Conservation (phyloP, 1,284 basidiomycete species). For the Leucoagaricus sp. region DNA sequence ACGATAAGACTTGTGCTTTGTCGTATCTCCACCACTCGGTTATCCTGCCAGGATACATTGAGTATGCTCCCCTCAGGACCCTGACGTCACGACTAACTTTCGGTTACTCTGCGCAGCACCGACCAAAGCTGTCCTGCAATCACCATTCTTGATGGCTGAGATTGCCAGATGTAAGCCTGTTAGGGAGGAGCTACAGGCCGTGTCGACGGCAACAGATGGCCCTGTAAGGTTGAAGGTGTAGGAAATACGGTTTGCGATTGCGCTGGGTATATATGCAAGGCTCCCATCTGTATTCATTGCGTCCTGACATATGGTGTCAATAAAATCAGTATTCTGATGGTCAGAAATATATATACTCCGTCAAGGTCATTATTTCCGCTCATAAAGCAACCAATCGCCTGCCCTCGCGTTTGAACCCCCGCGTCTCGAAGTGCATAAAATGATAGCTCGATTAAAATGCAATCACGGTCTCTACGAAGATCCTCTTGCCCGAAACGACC, state of each 20-base stretch:
- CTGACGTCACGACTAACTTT: constrained; percentile 26
- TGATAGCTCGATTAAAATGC: constrained; percentile 37
- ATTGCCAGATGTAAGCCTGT: constrained; percentile 51
- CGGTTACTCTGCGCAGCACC: constrained; percentile 44
- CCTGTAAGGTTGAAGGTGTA: constrained; percentile 47
- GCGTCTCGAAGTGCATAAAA: constrained; percentile 43
- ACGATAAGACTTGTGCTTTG: constrained; percentile 38
- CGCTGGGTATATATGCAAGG: constrained; percentile 37
- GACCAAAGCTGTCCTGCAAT: constrained; percentile 51
- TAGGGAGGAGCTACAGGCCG: constrained; percentile 50
- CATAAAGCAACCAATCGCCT: constrained; percentile 40
- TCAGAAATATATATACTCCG: constrained; percentile 19
- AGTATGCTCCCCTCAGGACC: not conserved
- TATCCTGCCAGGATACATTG: constrained; percentile 23
- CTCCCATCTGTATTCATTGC: constrained; percentile 36
- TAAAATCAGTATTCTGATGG: not conserved
- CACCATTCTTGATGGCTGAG: constrained; percentile 42
- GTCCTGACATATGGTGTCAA: constrained; percentile 29
- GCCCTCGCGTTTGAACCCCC: constrained; percentile 40
- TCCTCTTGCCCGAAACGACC: constrained; percentile 33
- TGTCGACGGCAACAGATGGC: constrained; percentile 51
- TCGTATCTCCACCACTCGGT: constrained; percentile 35
- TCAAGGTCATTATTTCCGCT: constrained; percentile 31
- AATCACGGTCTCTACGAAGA: constrained; percentile 30
- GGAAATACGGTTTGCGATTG: constrained; percentile 48